Evolutionary conservation across 2,329 filamentous ascomycete species (phyloP), one percentile per base, ranked within the genome.

Genomic region (Tricladium varicosporioides): DNA sequence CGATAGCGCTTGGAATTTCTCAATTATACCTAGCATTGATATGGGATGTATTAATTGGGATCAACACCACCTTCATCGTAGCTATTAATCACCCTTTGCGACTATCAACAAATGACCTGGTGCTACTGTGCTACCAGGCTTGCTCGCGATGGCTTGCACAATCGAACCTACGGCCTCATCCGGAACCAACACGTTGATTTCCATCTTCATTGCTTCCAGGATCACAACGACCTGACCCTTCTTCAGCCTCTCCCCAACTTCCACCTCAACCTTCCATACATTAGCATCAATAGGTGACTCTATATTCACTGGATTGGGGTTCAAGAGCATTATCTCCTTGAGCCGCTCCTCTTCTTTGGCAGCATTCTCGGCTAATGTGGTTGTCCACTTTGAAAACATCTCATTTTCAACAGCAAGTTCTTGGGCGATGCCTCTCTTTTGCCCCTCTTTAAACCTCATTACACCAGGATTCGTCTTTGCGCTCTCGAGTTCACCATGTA

Each of bases 161-260:
- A 42, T 22, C 18, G 27, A 33, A 14, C 51, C 44, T 7, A 46
- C 11, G 8, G 22, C 51, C 9, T 32, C 19, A 19, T 9, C 33
- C 7, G 60, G 60, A 54, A 75, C 75, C 18, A 82, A 68, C 1
- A 86, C 77, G 62, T 86, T 83, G 13, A 86, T 71, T 60, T 87
- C 83, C 83, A 86, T 86, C 69, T 87, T 86, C 82, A 85, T 86
- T 67, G 85, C 83, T 70, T 81, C 81, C 19, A 86, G 76, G 19
- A 56, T 45, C 43, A 61, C 59, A 19, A 61, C 44, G 11, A 43
- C 70, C 40, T 84, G 77, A 2, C 80, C 80, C 58, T 77, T 72
- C 15, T 69, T 69, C 1, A 82, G 71, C 2, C 66, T 59, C 52
- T 82, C 78, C 0, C 79, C 79, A 5, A 76, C 32, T 13, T 42